Conservation (phyloP, 2,329 filamentous ascomycete genomes). For the Aspergillus sp. region DNA sequence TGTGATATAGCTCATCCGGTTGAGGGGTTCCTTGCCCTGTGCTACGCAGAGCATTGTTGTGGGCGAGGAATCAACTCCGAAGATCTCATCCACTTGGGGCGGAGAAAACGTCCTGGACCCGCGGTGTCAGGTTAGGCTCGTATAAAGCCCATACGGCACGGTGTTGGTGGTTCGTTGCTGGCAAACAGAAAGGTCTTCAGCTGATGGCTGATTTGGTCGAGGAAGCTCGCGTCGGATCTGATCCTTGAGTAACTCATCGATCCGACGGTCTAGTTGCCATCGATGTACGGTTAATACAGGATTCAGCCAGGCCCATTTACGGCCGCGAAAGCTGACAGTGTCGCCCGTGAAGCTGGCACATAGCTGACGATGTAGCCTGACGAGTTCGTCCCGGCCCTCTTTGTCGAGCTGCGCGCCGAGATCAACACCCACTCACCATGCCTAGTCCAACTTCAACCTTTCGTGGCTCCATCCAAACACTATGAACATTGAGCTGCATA, state of each 20-base stretch:
- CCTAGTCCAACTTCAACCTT: conserved; percentile 1
- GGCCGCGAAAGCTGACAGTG: not conserved
- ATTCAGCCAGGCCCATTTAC: not conserved
- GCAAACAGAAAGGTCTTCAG: conserved; percentile 24
- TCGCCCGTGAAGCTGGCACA: conserved; percentile 3
- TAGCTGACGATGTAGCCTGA: conserved; percentile 15
- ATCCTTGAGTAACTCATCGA: conserved; percentile 3
- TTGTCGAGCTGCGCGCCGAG: conserved; percentile 13
- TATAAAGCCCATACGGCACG: conserved; percentile 14
- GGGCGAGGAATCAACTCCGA: conserved; percentile 37
- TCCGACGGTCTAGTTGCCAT: conserved; percentile 1
- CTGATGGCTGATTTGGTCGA: conserved; percentile 14
- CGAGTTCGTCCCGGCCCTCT: conserved; percentile 11
- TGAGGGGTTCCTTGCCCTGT: conserved; percentile 38
- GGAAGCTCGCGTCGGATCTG: conserved; percentile 2
- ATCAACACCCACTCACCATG: conserved; percentile 13
- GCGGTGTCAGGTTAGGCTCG: conserved; percentile 13
- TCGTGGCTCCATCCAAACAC: no score
- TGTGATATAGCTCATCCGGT: conserved; percentile 42
- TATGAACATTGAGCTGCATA: no score
- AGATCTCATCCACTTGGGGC: conserved; percentile 46
- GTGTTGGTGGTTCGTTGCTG: conserved; percentile 17
- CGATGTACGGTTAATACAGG: not conserved
- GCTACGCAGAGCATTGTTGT: conserved; percentile 21
- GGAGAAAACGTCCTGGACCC: conserved; percentile 29